A percentile compares a stretch with the other conserved stretches of the same genome.
Conservation (phyloP, 768 basidiomycete genomes). For the Rhizopogon vesiculosus region DNA sequence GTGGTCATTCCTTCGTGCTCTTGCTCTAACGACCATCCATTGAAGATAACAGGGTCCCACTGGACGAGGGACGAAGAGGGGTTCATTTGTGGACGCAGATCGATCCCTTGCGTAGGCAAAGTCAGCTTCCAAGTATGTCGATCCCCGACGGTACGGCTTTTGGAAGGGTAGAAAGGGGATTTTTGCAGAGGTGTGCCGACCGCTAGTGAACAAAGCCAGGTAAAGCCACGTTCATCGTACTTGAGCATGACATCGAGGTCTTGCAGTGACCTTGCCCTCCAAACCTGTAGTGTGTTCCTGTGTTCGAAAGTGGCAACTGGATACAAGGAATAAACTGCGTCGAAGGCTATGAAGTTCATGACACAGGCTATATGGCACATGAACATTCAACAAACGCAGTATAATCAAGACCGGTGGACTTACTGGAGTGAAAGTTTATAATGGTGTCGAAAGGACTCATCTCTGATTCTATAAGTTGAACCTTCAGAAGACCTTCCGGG, state of each 20-base stretch:
- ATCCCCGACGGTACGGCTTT: conserved; percentile 24
- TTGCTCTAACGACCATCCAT: conserved; percentile 1
- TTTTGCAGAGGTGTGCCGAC: neutral
- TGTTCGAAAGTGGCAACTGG: conserved; percentile 33
- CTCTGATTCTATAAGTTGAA: conserved; percentile 36
- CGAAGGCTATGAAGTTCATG: conserved; percentile 38
- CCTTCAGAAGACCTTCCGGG: conserved; percentile 14
- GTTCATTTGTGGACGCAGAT: neutral
- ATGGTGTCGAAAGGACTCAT: conserved; percentile 31
- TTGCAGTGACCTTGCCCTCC: conserved; percentile 3
- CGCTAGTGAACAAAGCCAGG: conserved; percentile 20
- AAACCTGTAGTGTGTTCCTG: conserved; percentile 19
- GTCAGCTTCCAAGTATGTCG: conserved; percentile 21
- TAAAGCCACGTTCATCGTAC: conserved; percentile 26
- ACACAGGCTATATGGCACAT: conserved; percentile 29
- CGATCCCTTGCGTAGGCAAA: conserved; percentile 9
- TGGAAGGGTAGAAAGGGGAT: conserved; percentile 10
- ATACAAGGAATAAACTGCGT: conserved; percentile 33
- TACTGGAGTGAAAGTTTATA: conserved; percentile 40
- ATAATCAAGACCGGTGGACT: conserved; percentile 6
- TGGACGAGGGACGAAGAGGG: conserved; percentile 1
- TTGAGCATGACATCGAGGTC: conserved; percentile 18
- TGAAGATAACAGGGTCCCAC: conserved; percentile 8
- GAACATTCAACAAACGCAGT: neutral
- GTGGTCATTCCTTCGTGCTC: neutral